These are phyloP conservation scores for Calocera cornea DNA, from an alignment of 768 basidiomycete species.

Conservation along the genomic window DNA sequence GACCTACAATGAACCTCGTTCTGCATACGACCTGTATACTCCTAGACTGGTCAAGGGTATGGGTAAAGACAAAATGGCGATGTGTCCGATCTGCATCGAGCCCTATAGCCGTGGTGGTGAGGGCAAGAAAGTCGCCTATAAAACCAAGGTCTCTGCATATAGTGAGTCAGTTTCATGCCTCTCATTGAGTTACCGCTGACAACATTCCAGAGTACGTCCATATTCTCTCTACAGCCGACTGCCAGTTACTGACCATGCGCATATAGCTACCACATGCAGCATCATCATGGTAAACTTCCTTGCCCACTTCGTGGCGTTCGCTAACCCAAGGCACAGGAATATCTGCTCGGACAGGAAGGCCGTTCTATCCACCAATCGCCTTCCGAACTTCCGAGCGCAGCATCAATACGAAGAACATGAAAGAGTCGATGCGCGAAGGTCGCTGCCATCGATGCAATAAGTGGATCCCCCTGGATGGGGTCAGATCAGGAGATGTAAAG, in stretches of 20 bases:
- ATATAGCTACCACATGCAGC: constrained; percentile 69
- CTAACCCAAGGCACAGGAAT: constrained; percentile 38
- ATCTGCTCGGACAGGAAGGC: constrained; percentile 49
- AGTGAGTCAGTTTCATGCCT: constrained; percentile 40
- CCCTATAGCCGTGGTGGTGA: constrained; percentile 45
- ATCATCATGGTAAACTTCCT: constrained; percentile 46
- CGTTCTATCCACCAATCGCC: constrained; percentile 62
- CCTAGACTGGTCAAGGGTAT: constrained; percentile 62
- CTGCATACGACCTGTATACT: constrained; percentile 56
- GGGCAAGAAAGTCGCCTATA: constrained; percentile 52
- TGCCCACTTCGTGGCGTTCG: constrained; percentile 5
- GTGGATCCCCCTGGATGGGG: constrained; percentile 60
- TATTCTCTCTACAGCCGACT: neutral
- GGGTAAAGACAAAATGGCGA: constrained; percentile 52
- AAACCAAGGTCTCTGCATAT: constrained; percentile 69
- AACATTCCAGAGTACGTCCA: neutral
- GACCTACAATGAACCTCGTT: constrained; percentile 45
- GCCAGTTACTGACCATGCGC: neutral
- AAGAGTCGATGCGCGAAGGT: constrained; percentile 46
- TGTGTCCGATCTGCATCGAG: constrained; percentile 69
- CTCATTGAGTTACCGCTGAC: too few relatives aligned
- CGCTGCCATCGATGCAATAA: constrained; percentile 63
- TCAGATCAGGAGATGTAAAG: constrained; percentile 63
- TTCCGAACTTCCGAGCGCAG: constrained; percentile 41
- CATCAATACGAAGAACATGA: constrained; percentile 43